Conservation (phyloP, 2,329 filamentous ascomycete species). For the Colletotrichum eremochloae region DNA sequence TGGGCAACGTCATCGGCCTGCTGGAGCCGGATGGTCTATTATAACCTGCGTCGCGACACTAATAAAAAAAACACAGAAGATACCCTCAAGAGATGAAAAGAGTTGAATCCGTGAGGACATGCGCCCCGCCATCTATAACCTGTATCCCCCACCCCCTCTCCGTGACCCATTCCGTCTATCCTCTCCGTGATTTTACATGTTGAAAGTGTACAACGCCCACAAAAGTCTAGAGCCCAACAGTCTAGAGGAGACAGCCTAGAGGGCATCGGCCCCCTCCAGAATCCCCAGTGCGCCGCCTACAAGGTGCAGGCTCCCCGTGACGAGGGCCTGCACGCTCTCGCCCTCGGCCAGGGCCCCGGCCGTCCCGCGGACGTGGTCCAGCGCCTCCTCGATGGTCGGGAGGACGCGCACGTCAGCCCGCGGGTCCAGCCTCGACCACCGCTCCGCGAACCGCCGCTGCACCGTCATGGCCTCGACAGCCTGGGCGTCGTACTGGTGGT, state of each 20-base stretch:
- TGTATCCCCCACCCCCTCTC: not conserved
- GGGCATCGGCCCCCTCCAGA: slow-evolving; percentile 35
- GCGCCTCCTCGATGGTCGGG: slow-evolving; percentile 68
- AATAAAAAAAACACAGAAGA: not conserved
- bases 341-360: slow-evolving; percentile 46
- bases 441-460: slow-evolving; percentile 66
- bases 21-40: slow-evolving; percentile 52
- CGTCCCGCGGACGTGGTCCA: slow-evolving; percentile 50
- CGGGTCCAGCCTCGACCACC: slow-evolving; percentile 64
- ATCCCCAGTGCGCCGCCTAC: slow-evolving; percentile 77
- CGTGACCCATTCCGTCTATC: not conserved
- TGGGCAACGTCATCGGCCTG: slow-evolving; percentile 67
- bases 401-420: slow-evolving; percentile 59
- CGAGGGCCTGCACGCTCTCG: slow-evolving; percentile 63
- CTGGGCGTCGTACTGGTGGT: slow-evolving; percentile 65
- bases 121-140: slow-evolving; percentile 48
- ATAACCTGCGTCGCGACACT: not conserved
- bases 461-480: slow-evolving; percentile 65
- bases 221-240: no score
- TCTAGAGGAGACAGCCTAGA: not conserved
- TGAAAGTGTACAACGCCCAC: not conserved
- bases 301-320: slow-evolving; percentile 88
- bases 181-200: not conserved
- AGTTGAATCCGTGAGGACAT: slow-evolving; percentile 36
- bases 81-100: slow-evolving; percentile 22